Base-by-base conservation (phyloP, 2,329 filamentous ascomycete genomes). In the Bipolaris zeicola region DNA sequence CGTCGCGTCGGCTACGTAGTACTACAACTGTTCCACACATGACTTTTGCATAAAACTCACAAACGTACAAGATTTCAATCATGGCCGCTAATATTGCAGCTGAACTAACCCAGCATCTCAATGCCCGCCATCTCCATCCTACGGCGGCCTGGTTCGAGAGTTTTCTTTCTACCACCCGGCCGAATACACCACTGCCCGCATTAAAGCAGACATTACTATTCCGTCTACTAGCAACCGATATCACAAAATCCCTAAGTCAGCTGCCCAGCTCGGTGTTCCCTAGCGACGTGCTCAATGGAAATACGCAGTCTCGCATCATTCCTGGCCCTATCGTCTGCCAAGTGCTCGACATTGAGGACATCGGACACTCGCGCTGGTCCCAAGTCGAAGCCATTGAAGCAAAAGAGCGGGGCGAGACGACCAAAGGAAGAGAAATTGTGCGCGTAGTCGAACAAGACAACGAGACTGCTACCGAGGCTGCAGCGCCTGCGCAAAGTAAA, bases 341-440 rank as follows among this genome's bases (percentile, higher is more conserved):
- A 75, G 85, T 98, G 0, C 79, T 96, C 1, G 92, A 96, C 66
- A 82, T 98, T 6, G 89, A 96, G 70, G 93, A 98, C 70, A 83
- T 98, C 18, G 84, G 88, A 2, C 83, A 85, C 50, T 92, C 89
- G 66, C 84, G 89, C 49, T 96, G 93, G 91, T 89, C 91, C 62
- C 92, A 97, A 75, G 84, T 96, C 31, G 92, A 97, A 74, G 87
- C 88, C 33, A 85, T 95, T 6, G 90, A 94, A 74, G 84, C 87
- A 41, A 80, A 87, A 42, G 87, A 89, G 68, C 83, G 89, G 11
- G 91, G 91, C 0, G 90, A 94, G 77, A 85, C 81, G 62, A 91
- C 84, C 0, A 84, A 86, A 38, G 95, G 95, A 0, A 80, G 92
- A 8, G 90, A 97, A 73, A 86, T 99, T 28, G 86, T 98, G 16